Percentiles rank a stretch among this genome's conserved stretches.
Conservation (phyloP, 2,329 filamentous ascomycete genomes). For the Xylariales sp. region DNA sequence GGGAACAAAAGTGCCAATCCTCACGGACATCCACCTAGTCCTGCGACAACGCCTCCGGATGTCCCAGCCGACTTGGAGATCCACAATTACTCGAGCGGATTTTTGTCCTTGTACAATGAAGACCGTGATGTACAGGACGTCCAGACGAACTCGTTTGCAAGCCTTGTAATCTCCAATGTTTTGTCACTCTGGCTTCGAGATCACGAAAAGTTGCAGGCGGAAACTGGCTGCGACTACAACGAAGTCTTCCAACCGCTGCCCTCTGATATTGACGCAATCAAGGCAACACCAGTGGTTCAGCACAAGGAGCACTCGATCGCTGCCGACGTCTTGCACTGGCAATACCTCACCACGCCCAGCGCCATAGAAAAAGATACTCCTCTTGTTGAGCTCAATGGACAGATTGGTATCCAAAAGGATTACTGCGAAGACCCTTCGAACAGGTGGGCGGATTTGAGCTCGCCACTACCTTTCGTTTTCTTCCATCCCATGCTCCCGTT, state of each 20-base stretch:
- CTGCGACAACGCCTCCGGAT: constrained; percentile 70
- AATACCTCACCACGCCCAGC: constrained; percentile 51
- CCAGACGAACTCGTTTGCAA: constrained; percentile 73
- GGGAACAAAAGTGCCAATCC: constrained; percentile 58
- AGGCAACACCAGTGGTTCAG: constrained; percentile 44
- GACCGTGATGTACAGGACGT: constrained; percentile 54
- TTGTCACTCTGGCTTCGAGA: constrained; percentile 78
- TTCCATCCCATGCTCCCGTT: constrained; percentile 86
- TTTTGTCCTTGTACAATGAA: constrained; percentile 66
- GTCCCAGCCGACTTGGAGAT: constrained; percentile 58
- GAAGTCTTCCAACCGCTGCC: constrained; percentile 65
- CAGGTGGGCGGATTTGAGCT: constrained; percentile 62
- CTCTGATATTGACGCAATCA: constrained; percentile 35
- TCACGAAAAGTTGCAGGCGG: constrained; percentile 60
- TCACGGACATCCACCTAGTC: constrained; percentile 61
- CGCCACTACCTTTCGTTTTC: constrained; percentile 71
- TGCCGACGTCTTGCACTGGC: constrained; percentile 65
- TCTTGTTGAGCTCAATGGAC: constrained; percentile 70
- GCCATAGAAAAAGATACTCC: constrained; percentile 53
- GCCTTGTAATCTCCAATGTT: constrained; percentile 68
- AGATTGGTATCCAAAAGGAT: constrained; percentile 68
- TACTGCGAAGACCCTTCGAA: constrained; percentile 65
- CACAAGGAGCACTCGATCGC: constrained; percentile 39
- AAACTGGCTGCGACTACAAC: constrained; percentile 58
- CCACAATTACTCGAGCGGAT: constrained; percentile 70